These are phyloP conservation scores for Arabidopsis suecica DNA, from an alignment of 345 rosid species.

Conservation along the genomic window DNA sequence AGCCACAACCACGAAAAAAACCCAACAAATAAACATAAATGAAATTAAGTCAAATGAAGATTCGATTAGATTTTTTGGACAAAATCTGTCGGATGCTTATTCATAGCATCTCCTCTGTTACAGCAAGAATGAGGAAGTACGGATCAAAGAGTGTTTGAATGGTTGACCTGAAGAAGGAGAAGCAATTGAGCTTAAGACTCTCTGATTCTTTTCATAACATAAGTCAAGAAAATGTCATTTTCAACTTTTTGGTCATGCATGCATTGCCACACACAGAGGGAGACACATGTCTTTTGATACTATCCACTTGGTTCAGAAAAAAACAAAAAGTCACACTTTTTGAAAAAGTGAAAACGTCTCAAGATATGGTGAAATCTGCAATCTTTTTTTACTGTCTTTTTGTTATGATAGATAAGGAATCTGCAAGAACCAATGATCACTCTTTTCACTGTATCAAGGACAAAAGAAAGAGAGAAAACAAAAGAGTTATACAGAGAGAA, in stretches of 20 bases:
- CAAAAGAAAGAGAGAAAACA: background rate
- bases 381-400: conserved; percentile 5
- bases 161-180: background rate
- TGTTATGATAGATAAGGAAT: conserved; percentile 26
- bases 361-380: background rate
- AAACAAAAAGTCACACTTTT: conserved; percentile 26
- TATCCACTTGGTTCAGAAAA: conserved; percentile 24
- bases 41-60: conserved; percentile 15
- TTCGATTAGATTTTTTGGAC: conserved; percentile 27
- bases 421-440: conserved; percentile 7
- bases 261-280: background rate
- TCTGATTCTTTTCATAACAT: background rate
- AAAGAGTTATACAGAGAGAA: background rate
- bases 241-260: conserved; percentile 5
- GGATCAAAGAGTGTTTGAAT: background rate
- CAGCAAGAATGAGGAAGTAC: background rate
- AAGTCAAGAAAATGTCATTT: conserved; percentile 14
- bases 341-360: background rate
- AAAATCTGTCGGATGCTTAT: conserved; percentile 24
- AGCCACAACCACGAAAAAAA: conserved; percentile 21
- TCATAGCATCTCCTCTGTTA: conserved; percentile 20
- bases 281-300: background rate
- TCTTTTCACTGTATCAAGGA: background rate
- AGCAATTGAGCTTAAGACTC: background rate
- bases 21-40: background rate